Base-by-base conservation (phyloP, 306 rosid genomes). In the Dalbergia cultrata region DNA sequence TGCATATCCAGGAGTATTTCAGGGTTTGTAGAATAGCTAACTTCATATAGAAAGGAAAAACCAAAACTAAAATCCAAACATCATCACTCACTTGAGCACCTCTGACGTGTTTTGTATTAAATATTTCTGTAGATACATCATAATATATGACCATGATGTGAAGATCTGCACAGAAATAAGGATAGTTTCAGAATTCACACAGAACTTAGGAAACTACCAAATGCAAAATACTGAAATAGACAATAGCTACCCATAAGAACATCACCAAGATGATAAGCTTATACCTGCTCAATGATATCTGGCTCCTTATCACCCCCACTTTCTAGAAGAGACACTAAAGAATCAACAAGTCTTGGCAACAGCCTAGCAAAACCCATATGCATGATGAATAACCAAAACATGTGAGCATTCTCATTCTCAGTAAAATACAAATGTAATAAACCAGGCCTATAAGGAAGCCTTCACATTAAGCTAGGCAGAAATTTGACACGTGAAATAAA, bases 271-370 rank as follows among this genome's bases (percentile, higher is more conserved):
- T 63, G 67, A 83, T 19, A 50, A 68, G 39, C 49, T 50, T 76
- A 47, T 71, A 93, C 99, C 99, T 91, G 92, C 91, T 91, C 93
- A 67, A 95, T 79, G 85, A 91, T 90, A 83, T 93, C 95, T 8
- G 97, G 97, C 80, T 95, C 99, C 88, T 87, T 89, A 79, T 89
- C 97, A 45, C 87, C 96, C 63, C 99, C 99, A 83, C 86, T 78
- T 85, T 90, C 86, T 50, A 95, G 90, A 66, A 93, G 97, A 81
- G 90, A 85, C 61, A 75, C 90, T 39, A 93, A 82, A 76, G 97
- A 87, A 73, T 90, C 92, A 66, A 85, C 88, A 82, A 95, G 78
- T 60, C 75, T 82, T 19, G 93, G 94, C 83, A 93, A 74, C 67
- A 90, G 87, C 72, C 99, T 95, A 81, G 61, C 43, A 82, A 60